Evolutionary conservation across 345 rosid genomes (phyloP).

Genomic region (Ricinus communis): DNA sequence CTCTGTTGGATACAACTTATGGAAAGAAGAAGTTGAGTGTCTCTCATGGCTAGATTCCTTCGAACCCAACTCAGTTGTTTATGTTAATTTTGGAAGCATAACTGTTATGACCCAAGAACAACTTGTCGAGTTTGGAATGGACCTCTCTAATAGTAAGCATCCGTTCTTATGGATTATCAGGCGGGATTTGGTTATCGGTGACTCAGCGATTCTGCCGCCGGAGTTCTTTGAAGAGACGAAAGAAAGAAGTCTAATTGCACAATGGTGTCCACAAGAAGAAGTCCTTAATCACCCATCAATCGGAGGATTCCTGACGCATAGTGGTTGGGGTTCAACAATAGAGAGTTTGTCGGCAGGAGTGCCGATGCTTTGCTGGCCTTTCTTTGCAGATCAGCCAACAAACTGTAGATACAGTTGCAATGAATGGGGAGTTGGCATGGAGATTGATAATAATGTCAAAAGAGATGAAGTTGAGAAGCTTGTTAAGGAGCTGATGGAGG

Average conservation of each 20-base stretch:
- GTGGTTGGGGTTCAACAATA: conserved; percentile 11
- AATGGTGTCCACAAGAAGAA: conserved; percentile 20
- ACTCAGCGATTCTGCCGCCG: conserved; percentile 12
- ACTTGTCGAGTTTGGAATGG: conserved; percentile 7
- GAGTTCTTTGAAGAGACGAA: conserved; percentile 5
- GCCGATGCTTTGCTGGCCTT: conserved; percentile 11
- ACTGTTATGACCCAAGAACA: neutral
- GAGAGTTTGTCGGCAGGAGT: conserved; percentile 10
- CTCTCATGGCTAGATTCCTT: conserved; percentile 11
- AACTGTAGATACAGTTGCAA: conserved; percentile 12
- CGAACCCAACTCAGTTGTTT: conserved; percentile 7
- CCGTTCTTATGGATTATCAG: conserved; percentile 17
- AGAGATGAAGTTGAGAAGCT: conserved; percentile 16
- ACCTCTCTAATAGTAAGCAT: conserved; percentile 10
- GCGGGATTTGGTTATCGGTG: conserved; percentile 13
- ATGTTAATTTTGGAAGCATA: conserved; percentile 1
- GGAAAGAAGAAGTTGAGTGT: conserved; percentile 8
- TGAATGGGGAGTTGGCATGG: conserved; percentile 10
- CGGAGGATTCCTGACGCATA: conserved; percentile 3
- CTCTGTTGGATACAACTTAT: conserved; percentile 5
- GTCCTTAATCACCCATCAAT: conserved; percentile 6
- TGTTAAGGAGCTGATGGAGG: conserved; percentile 7
- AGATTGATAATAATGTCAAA: neutral
- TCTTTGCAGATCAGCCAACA: conserved; percentile 7
- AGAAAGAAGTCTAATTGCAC: conserved; percentile 8